Conservation (phyloP, 2,329 filamentous ascomycete species). For the Aspergillus sp. region DNA sequence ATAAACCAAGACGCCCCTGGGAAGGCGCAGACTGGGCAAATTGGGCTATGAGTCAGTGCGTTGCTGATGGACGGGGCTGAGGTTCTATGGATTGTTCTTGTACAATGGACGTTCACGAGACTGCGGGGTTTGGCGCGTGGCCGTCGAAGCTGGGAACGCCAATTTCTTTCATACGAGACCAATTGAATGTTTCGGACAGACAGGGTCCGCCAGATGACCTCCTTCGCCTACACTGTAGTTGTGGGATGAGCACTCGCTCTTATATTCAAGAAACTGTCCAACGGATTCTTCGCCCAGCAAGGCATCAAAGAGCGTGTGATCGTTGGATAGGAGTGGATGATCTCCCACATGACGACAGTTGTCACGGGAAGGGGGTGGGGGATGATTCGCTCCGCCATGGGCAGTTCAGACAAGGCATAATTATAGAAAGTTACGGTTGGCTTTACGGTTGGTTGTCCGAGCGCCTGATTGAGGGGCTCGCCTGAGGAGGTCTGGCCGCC, state of each 20-base stretch:
- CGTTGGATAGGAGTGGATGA: constrained; percentile 8
- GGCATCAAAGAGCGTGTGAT: constrained; percentile 7
- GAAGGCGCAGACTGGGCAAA: constrained; percentile 3
- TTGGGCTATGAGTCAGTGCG: constrained; percentile 25
- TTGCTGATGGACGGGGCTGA: constrained; percentile 19
- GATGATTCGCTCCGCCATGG: constrained; percentile 1
- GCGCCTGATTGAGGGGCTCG: constrained; percentile 3
- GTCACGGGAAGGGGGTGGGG: constrained; percentile 16
- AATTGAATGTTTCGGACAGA: constrained; percentile 8
- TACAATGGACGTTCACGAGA: constrained; percentile 20
- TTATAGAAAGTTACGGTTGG: constrained; percentile 8
- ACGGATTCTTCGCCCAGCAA: background rate
- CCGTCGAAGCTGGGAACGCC: constrained; percentile 12
- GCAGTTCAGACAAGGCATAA: constrained; percentile 4
- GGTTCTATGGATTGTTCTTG: constrained; percentile 14
- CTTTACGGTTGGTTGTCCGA: constrained; percentile 5
- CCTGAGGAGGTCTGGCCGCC: constrained; percentile 4
- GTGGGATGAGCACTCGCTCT: background rate
- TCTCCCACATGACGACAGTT: constrained; percentile 22
- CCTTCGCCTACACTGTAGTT: background rate
- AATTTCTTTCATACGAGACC: constrained; percentile 3
- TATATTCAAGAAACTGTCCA: background rate
- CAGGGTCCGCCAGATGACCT: constrained; percentile 9
- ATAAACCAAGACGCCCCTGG: constrained; percentile 4
- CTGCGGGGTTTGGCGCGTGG: constrained; percentile 28